Percentiles rank a stretch among this genome's conserved stretches.
Conservation (phyloP, 1,284 basidiomycete species). For the Volvariella volvacea region DNA sequence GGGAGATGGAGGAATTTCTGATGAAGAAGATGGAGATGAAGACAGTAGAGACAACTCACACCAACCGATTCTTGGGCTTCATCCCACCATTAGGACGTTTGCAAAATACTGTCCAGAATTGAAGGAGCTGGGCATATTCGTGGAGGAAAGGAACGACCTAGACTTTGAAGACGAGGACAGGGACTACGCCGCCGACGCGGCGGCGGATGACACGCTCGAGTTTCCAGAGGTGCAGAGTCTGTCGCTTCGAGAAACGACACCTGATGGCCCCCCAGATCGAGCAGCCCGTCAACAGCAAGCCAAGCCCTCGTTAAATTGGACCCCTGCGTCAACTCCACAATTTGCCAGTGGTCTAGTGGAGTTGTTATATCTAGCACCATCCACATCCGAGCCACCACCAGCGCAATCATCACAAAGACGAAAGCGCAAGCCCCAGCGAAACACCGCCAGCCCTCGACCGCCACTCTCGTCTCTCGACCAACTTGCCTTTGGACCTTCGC, state of each 20-base stretch:
- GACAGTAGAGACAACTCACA: neutral
- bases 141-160: constrained; percentile 27
- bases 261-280: no score
- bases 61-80: neutral
- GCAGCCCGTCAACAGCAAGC: no score
- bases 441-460: constrained; percentile 8
- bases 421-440: constrained; percentile 6
- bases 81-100: constrained; percentile 23
- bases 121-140: constrained; percentile 43
- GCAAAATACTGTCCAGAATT: constrained; percentile 48
- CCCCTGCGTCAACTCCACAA: no score
- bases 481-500: constrained; percentile 45
- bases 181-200: no score
- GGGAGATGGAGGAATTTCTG: neutral
- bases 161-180: neutral
- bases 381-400: constrained; percentile 4
- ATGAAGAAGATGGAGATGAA: neutral
- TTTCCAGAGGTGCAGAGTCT: no score
- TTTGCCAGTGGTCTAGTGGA: no score
- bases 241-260: no score
- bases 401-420: constrained; percentile 20
- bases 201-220: no score
- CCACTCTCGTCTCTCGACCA: constrained; percentile 32
- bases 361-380: neutral
- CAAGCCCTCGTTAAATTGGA: no score